Conservation (phyloP, 129 eudicot genomes). For the Helichrysum umbraculigerum region DNA sequence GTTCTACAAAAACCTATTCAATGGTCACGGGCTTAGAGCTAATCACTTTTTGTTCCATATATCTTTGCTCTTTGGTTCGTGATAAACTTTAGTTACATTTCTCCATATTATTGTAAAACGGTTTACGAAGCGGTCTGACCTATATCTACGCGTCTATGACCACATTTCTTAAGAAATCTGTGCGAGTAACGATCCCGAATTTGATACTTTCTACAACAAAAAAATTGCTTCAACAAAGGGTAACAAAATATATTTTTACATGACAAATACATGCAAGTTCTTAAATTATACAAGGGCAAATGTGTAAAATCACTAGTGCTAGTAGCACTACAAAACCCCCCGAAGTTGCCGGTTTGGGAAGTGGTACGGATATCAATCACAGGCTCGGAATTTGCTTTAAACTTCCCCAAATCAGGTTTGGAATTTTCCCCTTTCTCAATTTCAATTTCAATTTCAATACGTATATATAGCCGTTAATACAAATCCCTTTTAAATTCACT, state of each 20-base stretch:
- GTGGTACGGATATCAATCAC: slow-evolving; percentile 41
- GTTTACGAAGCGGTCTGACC: no score
- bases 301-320: neutral
- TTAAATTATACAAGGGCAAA: slow-evolving; percentile 8
- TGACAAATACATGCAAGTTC: neutral
- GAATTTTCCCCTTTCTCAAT: slow-evolving; percentile 4
- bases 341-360: slow-evolving; percentile 32
- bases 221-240: neutral
- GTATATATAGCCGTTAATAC: neutral
- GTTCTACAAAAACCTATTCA: neutral
- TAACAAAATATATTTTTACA: neutral
- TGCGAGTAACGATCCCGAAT: no score
- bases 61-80: no score
- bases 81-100: no score
- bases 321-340: neutral
- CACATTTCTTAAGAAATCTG: neutral
- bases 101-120: no score
- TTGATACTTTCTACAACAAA: no score
- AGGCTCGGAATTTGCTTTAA: slow-evolving; percentile 44
- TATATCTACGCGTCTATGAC: neutral
- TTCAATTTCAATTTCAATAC: slow-evolving; percentile 35
- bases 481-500: neutral
- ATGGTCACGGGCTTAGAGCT: neutral
- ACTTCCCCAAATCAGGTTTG: slow-evolving; percentile 32
- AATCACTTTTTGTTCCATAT: no score